These are phyloP conservation scores for Plicaturopsis crispa DNA, from an alignment of 768 basidiomycete species.

Conservation along the genomic window DNA sequence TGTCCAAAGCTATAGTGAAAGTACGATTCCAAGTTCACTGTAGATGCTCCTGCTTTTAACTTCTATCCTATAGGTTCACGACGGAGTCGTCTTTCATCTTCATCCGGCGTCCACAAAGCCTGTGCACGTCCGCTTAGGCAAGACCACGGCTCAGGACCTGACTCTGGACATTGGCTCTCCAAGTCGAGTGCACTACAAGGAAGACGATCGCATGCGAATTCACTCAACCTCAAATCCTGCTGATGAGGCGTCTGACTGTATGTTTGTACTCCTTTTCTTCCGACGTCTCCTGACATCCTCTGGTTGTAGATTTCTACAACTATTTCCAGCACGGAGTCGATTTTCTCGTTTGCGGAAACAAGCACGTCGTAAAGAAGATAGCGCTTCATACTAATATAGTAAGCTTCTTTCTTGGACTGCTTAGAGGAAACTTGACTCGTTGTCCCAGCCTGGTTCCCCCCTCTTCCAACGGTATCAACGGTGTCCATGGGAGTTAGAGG, in stretches of 20 bases:
- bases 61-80: constrained; percentile 45
- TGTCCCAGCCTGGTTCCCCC: constrained; percentile 76
- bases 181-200: constrained; percentile 73
- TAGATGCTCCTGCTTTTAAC: not conserved
- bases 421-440: constrained; percentile 1
- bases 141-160: constrained; percentile 80
- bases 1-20: constrained; percentile 61
- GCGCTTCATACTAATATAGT: constrained; percentile 86
- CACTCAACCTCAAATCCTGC: constrained; percentile 45
- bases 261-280: constrained; percentile 8
- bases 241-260: constrained; percentile 46
- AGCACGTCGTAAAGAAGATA: constrained; percentile 77
- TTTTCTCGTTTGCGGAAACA: constrained; percentile 67
- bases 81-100: constrained; percentile 66
- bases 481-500: constrained; percentile 86
- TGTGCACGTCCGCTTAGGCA: constrained; percentile 56
- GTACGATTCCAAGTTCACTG: constrained; percentile 23
- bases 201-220: constrained; percentile 83
- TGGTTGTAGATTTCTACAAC: constrained; percentile 72
- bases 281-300: constrained; percentile 3
- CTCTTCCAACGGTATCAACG: constrained; percentile 88
- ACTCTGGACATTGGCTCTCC: constrained; percentile 75
- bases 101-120: constrained; percentile 44
- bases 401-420: constrained; percentile 16
- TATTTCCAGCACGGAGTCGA: constrained; percentile 91